These are phyloP conservation scores for Ophiostoma novo-ulmi DNA, from an alignment of 2,329 filamentous ascomycete genomes.

Conservation along the genomic window DNA sequence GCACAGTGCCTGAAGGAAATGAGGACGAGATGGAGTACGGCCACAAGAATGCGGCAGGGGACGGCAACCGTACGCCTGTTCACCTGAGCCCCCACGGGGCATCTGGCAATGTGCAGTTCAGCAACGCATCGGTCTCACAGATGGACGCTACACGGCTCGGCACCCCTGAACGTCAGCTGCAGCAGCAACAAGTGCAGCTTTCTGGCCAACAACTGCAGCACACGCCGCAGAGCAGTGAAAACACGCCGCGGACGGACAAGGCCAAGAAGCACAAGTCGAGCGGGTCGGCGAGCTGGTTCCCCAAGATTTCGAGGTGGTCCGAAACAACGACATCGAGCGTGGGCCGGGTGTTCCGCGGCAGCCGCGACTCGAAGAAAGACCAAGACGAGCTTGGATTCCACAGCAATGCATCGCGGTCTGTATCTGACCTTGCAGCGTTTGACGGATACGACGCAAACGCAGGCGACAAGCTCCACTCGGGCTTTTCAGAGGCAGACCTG, in stretches of 20 bases:
- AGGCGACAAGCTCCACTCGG: conserved; percentile 56
- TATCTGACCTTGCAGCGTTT: conserved; percentile 66
- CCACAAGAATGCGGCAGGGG: conserved; percentile 42
- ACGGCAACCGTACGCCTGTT: conserved; percentile 50
- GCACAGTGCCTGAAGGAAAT: conserved; percentile 79
- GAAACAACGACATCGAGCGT: conserved; percentile 90
- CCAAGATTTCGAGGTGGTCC: conserved; percentile 95
- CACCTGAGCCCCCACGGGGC: conserved; percentile 48
- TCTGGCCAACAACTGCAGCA: conserved; percentile 15
- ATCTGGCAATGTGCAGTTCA: conserved; percentile 33
- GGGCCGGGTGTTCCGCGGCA: conserved; percentile 69
- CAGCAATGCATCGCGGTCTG: conserved; percentile 61
- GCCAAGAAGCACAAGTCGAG: conserved; percentile 84
- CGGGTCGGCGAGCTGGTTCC: conserved; percentile 71
- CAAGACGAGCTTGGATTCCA: conserved; percentile 42
- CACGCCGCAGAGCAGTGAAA: conserved; percentile 60
- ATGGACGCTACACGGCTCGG: conserved; percentile 23
- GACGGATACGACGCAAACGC: conserved; percentile 57
- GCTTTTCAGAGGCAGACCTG: conserved; percentile 52
- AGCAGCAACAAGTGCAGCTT: conserved; percentile 9
- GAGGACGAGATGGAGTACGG: conserved; percentile 61
- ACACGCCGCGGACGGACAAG: conserved; percentile 71
- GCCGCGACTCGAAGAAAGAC: conserved; percentile 57
- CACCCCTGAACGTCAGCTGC: conserved; percentile 42
- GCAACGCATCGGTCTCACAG: conserved; percentile 34